These are phyloP conservation scores for Penicillium bialowiezense DNA, from an alignment of 495 filamentous ascomycete genomes.

Conservation along the genomic window DNA sequence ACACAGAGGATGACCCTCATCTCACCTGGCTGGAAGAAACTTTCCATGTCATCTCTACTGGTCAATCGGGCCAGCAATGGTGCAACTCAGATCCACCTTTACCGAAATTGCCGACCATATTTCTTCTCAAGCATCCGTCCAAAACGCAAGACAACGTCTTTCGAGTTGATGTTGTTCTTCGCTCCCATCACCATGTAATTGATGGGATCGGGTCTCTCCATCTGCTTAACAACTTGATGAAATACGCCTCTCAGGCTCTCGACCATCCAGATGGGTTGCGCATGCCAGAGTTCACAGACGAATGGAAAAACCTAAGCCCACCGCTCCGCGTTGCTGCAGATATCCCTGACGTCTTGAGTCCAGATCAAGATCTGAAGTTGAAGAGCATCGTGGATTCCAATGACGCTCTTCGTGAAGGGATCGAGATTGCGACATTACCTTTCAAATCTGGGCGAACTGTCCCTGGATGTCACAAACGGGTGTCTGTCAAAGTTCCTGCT, in stretches of 20 bases:
- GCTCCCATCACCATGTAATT: slow-evolving; percentile 45
- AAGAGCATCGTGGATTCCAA: slow-evolving; percentile 11
- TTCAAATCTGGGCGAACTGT: not conserved
- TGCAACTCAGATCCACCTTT: slow-evolving; percentile 41
- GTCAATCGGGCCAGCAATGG: slow-evolving; percentile 33
- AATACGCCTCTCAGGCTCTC: slow-evolving; percentile 11
- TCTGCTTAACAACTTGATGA: slow-evolving; percentile 29
- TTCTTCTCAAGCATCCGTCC: slow-evolving; percentile 25
- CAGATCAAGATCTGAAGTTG: slow-evolving; percentile 9
- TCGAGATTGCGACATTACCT: slow-evolving; percentile 20
- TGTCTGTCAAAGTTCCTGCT: slow-evolving; percentile 11
- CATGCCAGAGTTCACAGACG: slow-evolving; percentile 14
- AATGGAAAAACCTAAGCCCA: slow-evolving; percentile 24
- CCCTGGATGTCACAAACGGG: slow-evolving; percentile 25
- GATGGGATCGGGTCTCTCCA: slow-evolving; percentile 48
- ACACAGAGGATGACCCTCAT: slow-evolving; percentile 1
- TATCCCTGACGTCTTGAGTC: slow-evolving; percentile 9
- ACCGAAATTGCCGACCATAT: slow-evolving; percentile 33
- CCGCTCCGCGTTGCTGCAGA: slow-evolving; percentile 21
- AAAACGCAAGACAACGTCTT: not conserved
- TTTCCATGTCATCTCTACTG: slow-evolving; percentile 26
- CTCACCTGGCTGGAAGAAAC: slow-evolving; percentile 36
- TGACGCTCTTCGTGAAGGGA: slow-evolving; percentile 6
- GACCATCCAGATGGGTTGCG: slow-evolving; percentile 3
- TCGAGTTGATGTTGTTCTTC: slow-evolving; percentile 37